Percentiles rank a stretch among this genome's conserved stretches.
Conservation (phyloP, 257 asterid genomes). For the Thymus mandschuricus region DNA sequence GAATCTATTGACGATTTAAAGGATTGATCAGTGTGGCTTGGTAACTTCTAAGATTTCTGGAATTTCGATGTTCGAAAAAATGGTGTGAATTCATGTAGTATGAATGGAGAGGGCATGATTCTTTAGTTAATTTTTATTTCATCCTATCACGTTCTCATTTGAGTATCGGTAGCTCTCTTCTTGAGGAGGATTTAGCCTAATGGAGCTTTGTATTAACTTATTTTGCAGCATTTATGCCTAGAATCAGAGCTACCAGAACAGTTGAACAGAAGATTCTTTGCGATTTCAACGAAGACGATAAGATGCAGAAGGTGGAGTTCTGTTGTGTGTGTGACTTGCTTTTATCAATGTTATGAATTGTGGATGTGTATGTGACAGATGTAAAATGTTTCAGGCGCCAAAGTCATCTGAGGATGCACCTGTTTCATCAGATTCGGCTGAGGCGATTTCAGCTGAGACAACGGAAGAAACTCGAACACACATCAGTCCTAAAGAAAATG, state of each 20-base stretch:
- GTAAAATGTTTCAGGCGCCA: conserved; percentile 37
- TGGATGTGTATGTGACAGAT: neutral
- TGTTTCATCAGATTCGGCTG: conserved; percentile 36
- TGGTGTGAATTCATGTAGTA: neutral
- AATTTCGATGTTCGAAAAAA: neutral
- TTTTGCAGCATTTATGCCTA: conserved; percentile 79
- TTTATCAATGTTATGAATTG: neutral
- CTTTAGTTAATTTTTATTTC: neutral
- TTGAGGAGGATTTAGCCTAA: neutral
- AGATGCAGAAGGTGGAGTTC: conserved; percentile 49
- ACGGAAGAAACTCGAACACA: conserved; percentile 24
- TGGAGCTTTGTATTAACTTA: neutral
- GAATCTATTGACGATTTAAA: neutral
- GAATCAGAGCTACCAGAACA: conserved; percentile 70
- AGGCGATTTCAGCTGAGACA: conserved; percentile 33
- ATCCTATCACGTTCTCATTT: neutral
- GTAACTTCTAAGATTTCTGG: neutral
- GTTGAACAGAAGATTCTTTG: conserved; percentile 63
- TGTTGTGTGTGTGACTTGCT: neutral
- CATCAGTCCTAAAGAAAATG: conserved; percentile 37
- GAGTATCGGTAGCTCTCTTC: no score
- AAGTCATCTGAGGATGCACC: conserved; percentile 34
- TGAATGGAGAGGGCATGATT: neutral
- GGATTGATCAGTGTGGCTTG: neutral
- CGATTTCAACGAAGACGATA: conserved; percentile 63